These are phyloP conservation scores for Suhomyces terraborum DNA, from an alignment of 1,139 yeast species.

Conservation along the genomic window DNA sequence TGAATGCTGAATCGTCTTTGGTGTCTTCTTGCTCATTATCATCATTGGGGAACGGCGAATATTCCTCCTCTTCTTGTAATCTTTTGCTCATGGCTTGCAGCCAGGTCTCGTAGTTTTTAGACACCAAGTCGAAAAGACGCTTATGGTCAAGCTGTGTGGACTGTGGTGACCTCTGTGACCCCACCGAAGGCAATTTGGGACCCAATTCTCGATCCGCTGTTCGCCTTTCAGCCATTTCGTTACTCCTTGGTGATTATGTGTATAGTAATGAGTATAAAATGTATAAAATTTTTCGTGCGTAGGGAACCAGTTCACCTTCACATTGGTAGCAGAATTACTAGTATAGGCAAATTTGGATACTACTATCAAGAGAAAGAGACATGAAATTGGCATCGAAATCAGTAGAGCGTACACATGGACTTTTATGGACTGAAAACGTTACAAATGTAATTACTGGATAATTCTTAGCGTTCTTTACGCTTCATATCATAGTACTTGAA, in stretches of 20 bases:
- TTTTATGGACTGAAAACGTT: no score
- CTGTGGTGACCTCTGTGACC: slow-evolving; percentile 1
- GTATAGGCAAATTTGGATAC: neutral
- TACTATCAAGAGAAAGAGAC: no score
- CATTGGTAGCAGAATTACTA: neutral
- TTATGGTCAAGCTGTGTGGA: slow-evolving; percentile 24
- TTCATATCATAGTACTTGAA: no score
- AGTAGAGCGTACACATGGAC: no score
- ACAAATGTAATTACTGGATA: no score
- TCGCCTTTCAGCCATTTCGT: slow-evolving; percentile 6
- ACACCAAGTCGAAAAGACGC: slow-evolving; percentile 37
- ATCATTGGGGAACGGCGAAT: slow-evolving; percentile 36
- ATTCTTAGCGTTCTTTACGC: no score
- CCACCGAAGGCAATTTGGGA: slow-evolving; percentile 1
- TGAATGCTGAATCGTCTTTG: slow-evolving; percentile 29
- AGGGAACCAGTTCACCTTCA: neutral
- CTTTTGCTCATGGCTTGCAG: slow-evolving; percentile 36
- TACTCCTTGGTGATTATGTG: neutral
- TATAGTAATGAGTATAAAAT: slow-evolving; percentile 4
- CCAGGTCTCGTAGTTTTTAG: slow-evolving; percentile 45
- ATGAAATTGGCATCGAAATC: no score
- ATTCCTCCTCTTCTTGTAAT: slow-evolving; percentile 28
- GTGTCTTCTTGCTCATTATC: slow-evolving; percentile 21
- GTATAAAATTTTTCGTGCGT: slow-evolving; percentile 9
- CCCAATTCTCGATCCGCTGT: slow-evolving; percentile 3